These are phyloP conservation scores for Dryadomyces quercus-mongolicae DNA, from an alignment of 2,329 filamentous ascomycete species.

Conservation along the genomic window DNA sequence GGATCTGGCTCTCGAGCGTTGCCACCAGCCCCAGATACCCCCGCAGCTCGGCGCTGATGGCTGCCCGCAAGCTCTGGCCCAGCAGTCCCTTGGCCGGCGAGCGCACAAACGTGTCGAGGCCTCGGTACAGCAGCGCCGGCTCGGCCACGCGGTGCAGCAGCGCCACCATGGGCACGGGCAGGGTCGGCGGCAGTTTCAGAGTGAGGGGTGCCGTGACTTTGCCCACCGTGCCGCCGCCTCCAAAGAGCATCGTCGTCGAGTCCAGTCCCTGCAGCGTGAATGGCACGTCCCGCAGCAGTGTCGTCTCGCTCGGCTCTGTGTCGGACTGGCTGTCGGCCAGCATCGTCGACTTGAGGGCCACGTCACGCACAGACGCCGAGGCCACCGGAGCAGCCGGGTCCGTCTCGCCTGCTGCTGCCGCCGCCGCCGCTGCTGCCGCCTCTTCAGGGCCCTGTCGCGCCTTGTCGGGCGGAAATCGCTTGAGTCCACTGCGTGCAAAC, in stretches of 20 bases:
- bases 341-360: constrained; percentile 44
- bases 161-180: constrained; percentile 76
- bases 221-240: constrained; percentile 23
- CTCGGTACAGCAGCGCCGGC: constrained; percentile 81
- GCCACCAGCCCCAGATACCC: constrained; percentile 86
- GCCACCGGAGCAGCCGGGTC: constrained; percentile 19
- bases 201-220: constrained; percentile 23
- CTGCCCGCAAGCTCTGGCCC: constrained; percentile 80
- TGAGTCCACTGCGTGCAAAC: constrained; percentile 41
- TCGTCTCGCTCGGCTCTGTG: constrained; percentile 50
- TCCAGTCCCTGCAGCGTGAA: constrained; percentile 90
- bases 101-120: constrained; percentile 70
- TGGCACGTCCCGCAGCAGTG: constrained; percentile 67
- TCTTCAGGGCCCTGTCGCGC: constrained; percentile 24
- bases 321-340: constrained; percentile 44
- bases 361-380: constrained; percentile 23
- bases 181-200: constrained; percentile 62
- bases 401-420: constrained; percentile 13
- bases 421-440: constrained; percentile 12
- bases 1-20: constrained; percentile 83
- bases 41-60: constrained; percentile 71
- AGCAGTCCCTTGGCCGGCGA: constrained; percentile 73
- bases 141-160: constrained; percentile 84
- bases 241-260: constrained; percentile 71
- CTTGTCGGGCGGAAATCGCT: constrained; percentile 29